Conservation (phyloP, 176 grass and related monocot species). For the Oryza coarctata region DNA sequence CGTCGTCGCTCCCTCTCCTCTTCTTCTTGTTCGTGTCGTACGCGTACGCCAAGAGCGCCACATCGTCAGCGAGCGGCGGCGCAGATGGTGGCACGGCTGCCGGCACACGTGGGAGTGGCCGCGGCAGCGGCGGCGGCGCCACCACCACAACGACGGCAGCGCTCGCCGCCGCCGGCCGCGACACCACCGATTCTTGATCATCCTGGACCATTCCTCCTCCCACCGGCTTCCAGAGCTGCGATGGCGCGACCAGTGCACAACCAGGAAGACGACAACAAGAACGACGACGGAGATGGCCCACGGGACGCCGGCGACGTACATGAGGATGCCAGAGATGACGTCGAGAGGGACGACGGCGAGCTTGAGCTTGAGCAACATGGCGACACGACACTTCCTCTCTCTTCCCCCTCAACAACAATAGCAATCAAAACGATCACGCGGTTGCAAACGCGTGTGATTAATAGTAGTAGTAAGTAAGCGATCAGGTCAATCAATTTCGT, state of each 20-base stretch:
- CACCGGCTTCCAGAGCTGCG: background rate
- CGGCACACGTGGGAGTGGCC: background rate
- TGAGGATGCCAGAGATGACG: background rate
- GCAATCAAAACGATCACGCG: background rate
- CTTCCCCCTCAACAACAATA: background rate
- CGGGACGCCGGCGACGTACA: background rate
- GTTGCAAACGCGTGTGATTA: background rate
- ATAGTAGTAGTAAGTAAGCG: background rate
- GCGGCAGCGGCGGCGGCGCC: no score
- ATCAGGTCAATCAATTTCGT: background rate
- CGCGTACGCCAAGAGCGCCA: background rate
- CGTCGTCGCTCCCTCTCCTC: background rate
- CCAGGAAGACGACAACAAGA: background rate
- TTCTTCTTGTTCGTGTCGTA: conserved; percentile 28
- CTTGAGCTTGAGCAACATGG: background rate
- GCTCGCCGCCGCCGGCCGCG: background rate
- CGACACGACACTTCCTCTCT: background rate
- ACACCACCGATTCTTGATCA: background rate
- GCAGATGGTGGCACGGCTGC: background rate
- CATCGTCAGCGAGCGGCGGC: background rate
- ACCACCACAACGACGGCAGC: background rate
- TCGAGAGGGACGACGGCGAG: background rate
- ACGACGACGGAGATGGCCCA: background rate
- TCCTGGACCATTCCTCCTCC: background rate
- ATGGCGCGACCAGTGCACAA: background rate